These are phyloP conservation scores for Ichthyophonus hoferi DNA, from an alignment of 208 protist species.

Conservation along the genomic window DNA sequence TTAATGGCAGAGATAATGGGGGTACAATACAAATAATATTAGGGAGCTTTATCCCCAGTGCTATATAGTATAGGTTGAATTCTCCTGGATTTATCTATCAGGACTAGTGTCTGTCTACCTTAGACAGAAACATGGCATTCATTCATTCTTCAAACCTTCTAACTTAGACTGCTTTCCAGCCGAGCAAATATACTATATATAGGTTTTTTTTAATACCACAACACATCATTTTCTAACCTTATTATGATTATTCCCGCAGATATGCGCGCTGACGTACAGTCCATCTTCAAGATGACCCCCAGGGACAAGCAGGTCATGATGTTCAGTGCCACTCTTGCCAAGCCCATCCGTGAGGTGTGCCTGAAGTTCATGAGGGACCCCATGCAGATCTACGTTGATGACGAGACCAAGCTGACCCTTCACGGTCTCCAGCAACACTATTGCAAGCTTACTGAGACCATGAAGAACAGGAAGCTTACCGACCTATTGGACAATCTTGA, in stretches of 20 bases:
- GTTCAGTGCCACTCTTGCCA: slow-evolving; percentile 97
- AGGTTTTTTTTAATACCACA: too few relatives aligned
- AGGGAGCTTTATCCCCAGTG: too few relatives aligned
- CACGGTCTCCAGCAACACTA: slow-evolving; percentile 98
- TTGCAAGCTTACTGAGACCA: slow-evolving; percentile 85
- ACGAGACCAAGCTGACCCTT: slow-evolving; percentile 94
- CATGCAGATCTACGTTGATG: slow-evolving; percentile 95
- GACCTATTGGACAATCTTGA: slow-evolving; percentile 96
- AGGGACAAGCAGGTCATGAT: slow-evolving; percentile 98
- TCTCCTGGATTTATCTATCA: background rate
- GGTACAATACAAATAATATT: background rate
- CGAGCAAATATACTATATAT: too few relatives aligned
- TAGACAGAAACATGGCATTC: too few relatives aligned
- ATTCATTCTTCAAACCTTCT: too few relatives aligned
- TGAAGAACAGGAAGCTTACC: slow-evolving; percentile 94
- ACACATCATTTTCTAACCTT: too few relatives aligned
- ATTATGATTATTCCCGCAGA: slow-evolving; percentile 55
- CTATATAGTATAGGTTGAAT: too few relatives aligned
- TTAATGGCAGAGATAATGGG: too few relatives aligned
- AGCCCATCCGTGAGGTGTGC: slow-evolving; percentile 84
- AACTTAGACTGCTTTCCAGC: too few relatives aligned
- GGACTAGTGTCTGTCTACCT: too few relatives aligned
- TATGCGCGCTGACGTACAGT: slow-evolving; percentile 92
- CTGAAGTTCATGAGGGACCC: slow-evolving; percentile 95
- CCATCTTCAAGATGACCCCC: slow-evolving; percentile 92